Base-by-base conservation (phyloP, 2,329 filamentous ascomycete species). In the Phaeosphaeriaceae sp. region DNA sequence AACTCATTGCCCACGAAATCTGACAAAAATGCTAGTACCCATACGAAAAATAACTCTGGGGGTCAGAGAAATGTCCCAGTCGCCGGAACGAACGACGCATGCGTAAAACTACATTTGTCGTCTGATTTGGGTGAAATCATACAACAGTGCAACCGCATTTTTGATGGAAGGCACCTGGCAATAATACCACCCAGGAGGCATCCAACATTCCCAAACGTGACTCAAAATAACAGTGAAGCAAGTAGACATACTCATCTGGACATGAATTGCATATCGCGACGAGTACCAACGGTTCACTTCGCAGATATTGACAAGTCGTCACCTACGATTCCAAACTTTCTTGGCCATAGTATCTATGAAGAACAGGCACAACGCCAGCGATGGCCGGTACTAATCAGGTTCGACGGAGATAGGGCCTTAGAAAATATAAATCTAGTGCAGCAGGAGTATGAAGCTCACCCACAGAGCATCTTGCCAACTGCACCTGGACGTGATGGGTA, bases 51-150 rank as follows among this genome's bases (percentile, higher is more conserved):
- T 34, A 13, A 6, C 7, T 15, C 32, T 26, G 23, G 7, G 23
- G 7, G 23, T 11, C 23, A 6, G 6, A 17, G 26, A 6, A 20
- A 2, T 20, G 15, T 16, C 30, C 6, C 11, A 18, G 26, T 16
- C n/a, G 13, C 13, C 3, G 38, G 7, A n/a, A 30, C 5, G 5
- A 21, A 13, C 8, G 20, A 48, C 6, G 26, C 16, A 12, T 37
- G 48, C 15, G 21, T 11, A 9, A 49, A 54, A 6, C 44, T 52
- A 33, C 48, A 53, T 17, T 50, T 40, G 4, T 67, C 66, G 5
- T 67, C 64, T 16, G 63, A 64, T 26, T 51, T 68, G 9, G 58
- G 50, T 17, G 59, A 41, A 38, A 50, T 67, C 12, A 46, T 71
- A 43, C 60, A 61, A 46, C 48, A 65, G 28, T 70, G 66, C 46